phyloP scores from a whole-genome alignment of 441 rosid genomes.

The Cnidoscolus chayamansa region DNA sequence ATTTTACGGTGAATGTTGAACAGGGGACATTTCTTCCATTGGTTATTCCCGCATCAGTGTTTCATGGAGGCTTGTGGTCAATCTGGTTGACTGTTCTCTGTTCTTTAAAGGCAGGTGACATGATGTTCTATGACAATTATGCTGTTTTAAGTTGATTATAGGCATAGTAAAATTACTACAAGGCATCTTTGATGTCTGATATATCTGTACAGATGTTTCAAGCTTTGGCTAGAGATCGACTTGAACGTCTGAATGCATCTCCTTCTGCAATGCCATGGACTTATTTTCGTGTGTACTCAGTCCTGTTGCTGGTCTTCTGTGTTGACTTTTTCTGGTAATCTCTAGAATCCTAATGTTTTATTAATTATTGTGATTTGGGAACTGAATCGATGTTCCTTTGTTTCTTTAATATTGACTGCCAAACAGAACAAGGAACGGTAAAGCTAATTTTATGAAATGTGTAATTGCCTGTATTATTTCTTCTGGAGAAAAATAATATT shows the following conservation, averaged over 20 bases:
- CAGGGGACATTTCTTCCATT: conserved; percentile 92
- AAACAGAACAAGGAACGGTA: neutral
- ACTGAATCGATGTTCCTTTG: neutral
- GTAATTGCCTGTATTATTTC: neutral
- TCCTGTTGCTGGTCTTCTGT: conserved; percentile 65
- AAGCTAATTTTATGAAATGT: neutral
- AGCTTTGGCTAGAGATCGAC: conserved; percentile 96
- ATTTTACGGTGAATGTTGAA: conserved; percentile 25
- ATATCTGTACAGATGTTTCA: conserved; percentile 77
- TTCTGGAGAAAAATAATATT: neutral
- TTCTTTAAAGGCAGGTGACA: conserved; percentile 68
- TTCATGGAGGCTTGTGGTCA: conserved; percentile 86
- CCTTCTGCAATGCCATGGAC: conserved; percentile 88
- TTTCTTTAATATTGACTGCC: neutral
- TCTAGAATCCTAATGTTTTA: conserved; percentile 23
- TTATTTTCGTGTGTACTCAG: conserved; percentile 87
- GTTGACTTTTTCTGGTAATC: conserved; percentile 77
- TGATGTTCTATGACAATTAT: conserved; percentile 11
- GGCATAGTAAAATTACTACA: conserved; percentile 6
- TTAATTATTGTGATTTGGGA: conserved; percentile 10
- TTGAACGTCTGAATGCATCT: conserved; percentile 92
- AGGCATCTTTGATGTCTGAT: neutral
- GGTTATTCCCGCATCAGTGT: conserved; percentile 79
- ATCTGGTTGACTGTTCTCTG: conserved; percentile 83
- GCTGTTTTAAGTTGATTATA: conserved; percentile 18